Percentiles rank a stretch among this genome's conserved stretches.
phyloP scores from a whole-genome alignment of 2,329 filamentous ascomycete genomes.

The Diaporthe caulivora region DNA sequence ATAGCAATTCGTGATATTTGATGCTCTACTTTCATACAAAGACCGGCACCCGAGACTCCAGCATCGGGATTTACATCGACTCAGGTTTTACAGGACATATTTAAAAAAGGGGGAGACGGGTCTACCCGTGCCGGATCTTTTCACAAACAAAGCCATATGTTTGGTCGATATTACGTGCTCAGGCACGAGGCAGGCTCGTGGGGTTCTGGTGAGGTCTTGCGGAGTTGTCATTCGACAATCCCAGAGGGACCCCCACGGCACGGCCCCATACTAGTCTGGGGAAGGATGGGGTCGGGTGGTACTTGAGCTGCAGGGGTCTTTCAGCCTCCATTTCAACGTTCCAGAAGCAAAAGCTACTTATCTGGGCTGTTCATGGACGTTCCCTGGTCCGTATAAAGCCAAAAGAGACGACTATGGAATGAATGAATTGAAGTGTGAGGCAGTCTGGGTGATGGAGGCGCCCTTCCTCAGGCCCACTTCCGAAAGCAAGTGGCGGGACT shows the following conservation, averaged over 20 bases:
- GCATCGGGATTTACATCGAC: neutral
- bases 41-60: neutral
- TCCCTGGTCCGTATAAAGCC: neutral
- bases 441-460: neutral
- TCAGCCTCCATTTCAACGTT: constrained; percentile 34
- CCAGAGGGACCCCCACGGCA: constrained; percentile 34
- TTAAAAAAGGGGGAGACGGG: constrained; percentile 15
- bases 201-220: constrained; percentile 32
- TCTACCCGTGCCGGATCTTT: constrained; percentile 30
- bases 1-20: neutral
- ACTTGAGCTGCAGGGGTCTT: constrained; percentile 28
- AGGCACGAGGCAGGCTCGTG: constrained; percentile 30
- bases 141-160: constrained; percentile 30
- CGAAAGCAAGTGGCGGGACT: constrained; percentile 7
- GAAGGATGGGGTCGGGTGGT: constrained; percentile 30
- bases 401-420: constrained; percentile 19
- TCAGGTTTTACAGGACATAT: neutral
- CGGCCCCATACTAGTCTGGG: constrained; percentile 26
- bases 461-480: constrained; percentile 5
- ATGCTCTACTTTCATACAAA: neutral
- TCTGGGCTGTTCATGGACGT: constrained; percentile 12
- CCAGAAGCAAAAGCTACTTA: neutral
- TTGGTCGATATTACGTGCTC: constrained; percentile 34
- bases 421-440: neutral
- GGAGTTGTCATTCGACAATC: constrained; percentile 34